Evolutionary conservation across 305 asterid genomes (phyloP).

Genomic region (Rubia balearica): DNA sequence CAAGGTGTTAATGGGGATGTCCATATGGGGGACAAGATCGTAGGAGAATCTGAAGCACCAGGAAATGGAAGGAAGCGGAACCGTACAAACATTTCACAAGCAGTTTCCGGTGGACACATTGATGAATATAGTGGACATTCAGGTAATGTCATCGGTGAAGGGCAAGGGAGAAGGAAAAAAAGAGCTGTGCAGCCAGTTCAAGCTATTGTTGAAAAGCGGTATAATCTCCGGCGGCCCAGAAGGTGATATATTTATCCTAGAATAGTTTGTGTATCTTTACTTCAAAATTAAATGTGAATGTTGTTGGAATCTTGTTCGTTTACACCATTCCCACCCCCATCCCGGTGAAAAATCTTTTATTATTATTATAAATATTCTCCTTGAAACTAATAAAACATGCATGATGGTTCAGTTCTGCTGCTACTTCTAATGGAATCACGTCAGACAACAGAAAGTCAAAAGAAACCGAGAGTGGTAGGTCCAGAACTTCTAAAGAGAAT

Average conservation of each 20-base stretch:
- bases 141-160: slow-evolving; percentile 52
- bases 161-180: slow-evolving; percentile 66
- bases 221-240: slow-evolving; percentile 86
- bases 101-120: slow-evolving; percentile 50
- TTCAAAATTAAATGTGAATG: neutral
- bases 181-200: slow-evolving; percentile 45
- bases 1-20: slow-evolving; percentile 41
- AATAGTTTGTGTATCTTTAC: neutral
- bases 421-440: slow-evolving; percentile 43
- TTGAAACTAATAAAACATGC: slow-evolving; percentile 15
- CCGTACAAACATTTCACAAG: slow-evolving; percentile 36
- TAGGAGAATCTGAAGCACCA: slow-evolving; percentile 44
- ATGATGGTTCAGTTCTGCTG: slow-evolving; percentile 45
- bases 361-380: neutral
- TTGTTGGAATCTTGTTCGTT: neutral
- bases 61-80: slow-evolving; percentile 56
- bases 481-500: slow-evolving; percentile 13
- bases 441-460: slow-evolving; percentile 36
- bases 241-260: slow-evolving; percentile 37
- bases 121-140: slow-evolving; percentile 53
- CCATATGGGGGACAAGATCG: slow-evolving; percentile 44
- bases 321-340: neutral
- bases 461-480: slow-evolving; percentile 27
- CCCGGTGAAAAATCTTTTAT: neutral
- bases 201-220: slow-evolving; percentile 53